Conservation (phyloP, 192 early-diverging fungal genomes). For the Dissophora globulifera region DNA sequence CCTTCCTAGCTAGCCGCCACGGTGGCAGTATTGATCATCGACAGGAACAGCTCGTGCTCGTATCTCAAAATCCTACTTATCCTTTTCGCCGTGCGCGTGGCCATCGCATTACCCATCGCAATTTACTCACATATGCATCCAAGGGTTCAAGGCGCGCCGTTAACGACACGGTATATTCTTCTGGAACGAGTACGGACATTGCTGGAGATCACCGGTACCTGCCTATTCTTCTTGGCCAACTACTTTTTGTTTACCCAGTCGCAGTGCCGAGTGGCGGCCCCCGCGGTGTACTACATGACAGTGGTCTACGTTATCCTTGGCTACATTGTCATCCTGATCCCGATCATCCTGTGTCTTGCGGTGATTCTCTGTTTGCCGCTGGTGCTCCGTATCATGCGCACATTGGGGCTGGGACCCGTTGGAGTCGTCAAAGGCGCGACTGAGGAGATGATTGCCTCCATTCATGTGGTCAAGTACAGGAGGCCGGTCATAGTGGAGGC, state of each 20-base stretch:
- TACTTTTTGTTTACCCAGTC: slow-evolving; percentile 69
- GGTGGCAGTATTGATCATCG: slow-evolving; percentile 63
- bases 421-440: slow-evolving; percentile 71
- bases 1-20: slow-evolving; percentile 13
- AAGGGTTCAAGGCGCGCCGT: slow-evolving; percentile 49
- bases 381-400: slow-evolving; percentile 70
- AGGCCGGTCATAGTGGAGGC: slow-evolving; percentile 4
- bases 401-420: slow-evolving; percentile 64
- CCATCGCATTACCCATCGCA: slow-evolving; percentile 71
- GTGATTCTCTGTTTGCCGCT: slow-evolving; percentile 73
- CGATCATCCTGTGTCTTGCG: slow-evolving; percentile 66
- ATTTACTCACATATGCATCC: slow-evolving; percentile 69
- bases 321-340: slow-evolving; percentile 72
- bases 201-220: slow-evolving; percentile 52
- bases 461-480: slow-evolving; percentile 74
- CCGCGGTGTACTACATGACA: slow-evolving; percentile 67
- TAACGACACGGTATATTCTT: slow-evolving; percentile 25
- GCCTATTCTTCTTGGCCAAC: slow-evolving; percentile 58
- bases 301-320: slow-evolving; percentile 75
- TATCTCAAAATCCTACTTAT: slow-evolving; percentile 70
- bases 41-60: slow-evolving; percentile 56
- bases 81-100: slow-evolving; percentile 66
- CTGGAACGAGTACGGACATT: slow-evolving; percentile 40
- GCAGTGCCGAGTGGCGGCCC: slow-evolving; percentile 59
- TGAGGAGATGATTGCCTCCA: slow-evolving; percentile 71